A percentile compares a stretch with the other conserved stretches of the same genome.
Evolutionary conservation across 208 protist genomes (phyloP).

Genomic region (Trichomonas vaginalis): DNA sequence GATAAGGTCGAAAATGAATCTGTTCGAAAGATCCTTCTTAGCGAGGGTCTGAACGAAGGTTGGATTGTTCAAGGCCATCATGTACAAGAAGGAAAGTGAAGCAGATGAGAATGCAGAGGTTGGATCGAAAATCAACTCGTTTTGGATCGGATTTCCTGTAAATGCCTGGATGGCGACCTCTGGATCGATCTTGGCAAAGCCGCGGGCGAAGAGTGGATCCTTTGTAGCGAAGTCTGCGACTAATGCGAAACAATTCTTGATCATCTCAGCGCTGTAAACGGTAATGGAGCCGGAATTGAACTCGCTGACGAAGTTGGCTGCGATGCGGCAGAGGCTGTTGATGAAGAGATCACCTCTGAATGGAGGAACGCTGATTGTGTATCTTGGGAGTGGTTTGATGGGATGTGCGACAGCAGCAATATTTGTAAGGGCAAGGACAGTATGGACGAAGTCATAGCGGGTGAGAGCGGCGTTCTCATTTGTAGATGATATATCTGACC

Average conservation of each 20-base stretch:
- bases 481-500: neutral
- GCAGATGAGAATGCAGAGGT: neutral
- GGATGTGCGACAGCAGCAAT: neutral
- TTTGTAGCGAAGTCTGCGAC: neutral
- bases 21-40: neutral
- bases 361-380: neutral
- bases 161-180: neutral
- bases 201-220: neutral
- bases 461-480: neutral
- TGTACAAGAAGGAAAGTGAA: neutral
- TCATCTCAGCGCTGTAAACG: neutral
- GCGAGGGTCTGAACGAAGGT: neutral
- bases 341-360: neutral
- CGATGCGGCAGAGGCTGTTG: neutral
- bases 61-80: neutral
- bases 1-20: neutral
- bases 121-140: neutral
- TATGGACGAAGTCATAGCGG: neutral
- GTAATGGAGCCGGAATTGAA: neutral
- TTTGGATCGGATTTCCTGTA: neutral
- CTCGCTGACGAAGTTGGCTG: neutral
- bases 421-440: neutral
- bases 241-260: neutral
- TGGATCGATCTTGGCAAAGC: neutral
- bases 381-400: neutral